phyloP scores from a whole-genome alignment of 441 rosid species.

The California macrophylla region DNA sequence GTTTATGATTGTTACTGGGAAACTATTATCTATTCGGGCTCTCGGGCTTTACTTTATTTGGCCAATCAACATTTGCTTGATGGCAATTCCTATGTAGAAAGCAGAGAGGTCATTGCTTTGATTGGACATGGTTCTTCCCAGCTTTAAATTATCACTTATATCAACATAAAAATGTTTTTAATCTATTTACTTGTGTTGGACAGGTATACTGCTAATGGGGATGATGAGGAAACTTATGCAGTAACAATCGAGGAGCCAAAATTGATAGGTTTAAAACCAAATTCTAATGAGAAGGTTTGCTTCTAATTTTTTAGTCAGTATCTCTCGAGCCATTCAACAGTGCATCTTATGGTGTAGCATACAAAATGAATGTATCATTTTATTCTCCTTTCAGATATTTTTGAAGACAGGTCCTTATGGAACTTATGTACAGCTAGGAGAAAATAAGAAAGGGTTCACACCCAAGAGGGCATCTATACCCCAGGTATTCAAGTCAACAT shows the following conservation, averaged over 20 bases:
- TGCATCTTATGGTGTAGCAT: neutral
- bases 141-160: neutral
- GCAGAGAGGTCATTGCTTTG: neutral
- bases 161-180: neutral
- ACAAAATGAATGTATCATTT: neutral
- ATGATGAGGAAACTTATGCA: constrained; percentile 70
- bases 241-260: constrained; percentile 67
- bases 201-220: constrained; percentile 78
- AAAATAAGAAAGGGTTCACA: constrained; percentile 2
- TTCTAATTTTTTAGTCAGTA: constrained; percentile 13
- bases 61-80: neutral
- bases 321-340: neutral
- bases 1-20: neutral
- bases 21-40: neutral
- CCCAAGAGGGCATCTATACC: constrained; percentile 8
- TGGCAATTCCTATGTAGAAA: neutral
- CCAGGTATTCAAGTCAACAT: neutral
- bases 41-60: neutral
- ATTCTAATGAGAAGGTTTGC: constrained; percentile 80
- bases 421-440: constrained; percentile 1
- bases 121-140: neutral
- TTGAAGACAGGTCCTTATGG: constrained; percentile 6
- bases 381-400: constrained; percentile 3
- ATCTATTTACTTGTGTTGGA: constrained; percentile 18
- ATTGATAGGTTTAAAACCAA: constrained; percentile 72